Evolutionary conservation across 2,329 filamentous ascomycete species (phyloP).

Genomic region (Nothophaeocryptopus gaeumannii): DNA sequence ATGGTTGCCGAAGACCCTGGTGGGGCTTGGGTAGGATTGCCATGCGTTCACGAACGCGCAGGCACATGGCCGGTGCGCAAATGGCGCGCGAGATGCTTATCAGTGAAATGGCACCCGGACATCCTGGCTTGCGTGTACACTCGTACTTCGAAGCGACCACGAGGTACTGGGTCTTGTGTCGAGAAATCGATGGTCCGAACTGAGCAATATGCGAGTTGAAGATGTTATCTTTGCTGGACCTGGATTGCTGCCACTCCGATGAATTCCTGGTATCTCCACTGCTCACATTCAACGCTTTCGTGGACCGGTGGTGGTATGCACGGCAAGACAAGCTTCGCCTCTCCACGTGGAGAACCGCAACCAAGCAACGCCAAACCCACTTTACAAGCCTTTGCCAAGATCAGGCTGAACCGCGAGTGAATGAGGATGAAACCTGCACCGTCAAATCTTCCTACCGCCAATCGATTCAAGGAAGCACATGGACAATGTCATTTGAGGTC

Average conservation of each 20-base stretch:
- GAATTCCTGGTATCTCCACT: too few species aligned
- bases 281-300: not conserved
- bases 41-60: not conserved
- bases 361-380: not conserved
- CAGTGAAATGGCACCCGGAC: not conserved
- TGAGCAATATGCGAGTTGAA: too few species aligned
- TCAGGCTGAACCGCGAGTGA: not conserved
- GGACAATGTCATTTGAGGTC: too few species aligned
- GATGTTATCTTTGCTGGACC: too few species aligned
- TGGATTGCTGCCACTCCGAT: too few species aligned
- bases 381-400: constrained; percentile 4
- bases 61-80: constrained; percentile 1
- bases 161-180: not conserved
- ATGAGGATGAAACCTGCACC: too few species aligned
- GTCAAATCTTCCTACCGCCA: too few species aligned
- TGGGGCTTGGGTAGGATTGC: not conserved
- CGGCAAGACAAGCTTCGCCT: not conserved
- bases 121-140: not conserved
- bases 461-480: too few species aligned
- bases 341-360: not conserved
- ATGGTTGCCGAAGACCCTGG: not conserved
- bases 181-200: too few species aligned
- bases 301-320: not conserved
- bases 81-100: constrained; percentile 8
- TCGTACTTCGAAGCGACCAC: not conserved